Base-by-base conservation (phyloP, 495 filamentous ascomycete species). In the Lophiostoma macrostomum region DNA sequence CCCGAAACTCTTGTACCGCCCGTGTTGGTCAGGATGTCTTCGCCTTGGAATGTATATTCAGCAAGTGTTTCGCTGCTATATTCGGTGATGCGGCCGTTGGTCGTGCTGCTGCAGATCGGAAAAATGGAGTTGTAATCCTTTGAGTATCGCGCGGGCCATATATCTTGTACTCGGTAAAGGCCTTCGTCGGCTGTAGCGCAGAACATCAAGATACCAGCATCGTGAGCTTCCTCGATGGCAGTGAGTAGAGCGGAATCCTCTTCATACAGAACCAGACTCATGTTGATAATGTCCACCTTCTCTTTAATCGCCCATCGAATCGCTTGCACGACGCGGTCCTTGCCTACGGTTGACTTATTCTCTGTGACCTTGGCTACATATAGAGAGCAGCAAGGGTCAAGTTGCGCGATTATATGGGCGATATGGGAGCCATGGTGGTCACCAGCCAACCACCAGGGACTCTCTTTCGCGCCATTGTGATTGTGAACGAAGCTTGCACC, bases 361-460 rank as follows among this genome's bases (percentile, higher is more conserved):
- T 48, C 44, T 8, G 44, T 48, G 27, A 48, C 44, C 18, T 48
- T 31, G 10, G 29, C 44, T 16, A 48, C 23, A 30, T 48, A 48
- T 5, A 48, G 29, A 1, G 18, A 20, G 25, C 44, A 48, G n/a
- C 32, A 36, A 3, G 44, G 44, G 32, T 48, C 29, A 3, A 48
- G 10, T 12, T 48, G 12, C 8, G 44, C n/a, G 14, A 48, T 31
- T 13, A 48, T 34, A 36, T 48, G 29, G 14, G 44, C 44, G 8
- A 48, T 48, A 6, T 48, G 29, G 14, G 44, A 48, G 18, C 44
- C 44, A 48, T 48, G 44, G n/a, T 24, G 44, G 23, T 48, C 29
- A 3, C 19, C 28, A 20, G 44, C 44, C 3, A 48, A n/a, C 44
- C 44, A 48, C 44, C 44, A 48, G 2, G 19, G 25, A 19, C 2